Evolutionary conservation across 2,329 filamentous ascomycete species (phyloP).

Genomic region (Sclerotinia minor): DNA sequence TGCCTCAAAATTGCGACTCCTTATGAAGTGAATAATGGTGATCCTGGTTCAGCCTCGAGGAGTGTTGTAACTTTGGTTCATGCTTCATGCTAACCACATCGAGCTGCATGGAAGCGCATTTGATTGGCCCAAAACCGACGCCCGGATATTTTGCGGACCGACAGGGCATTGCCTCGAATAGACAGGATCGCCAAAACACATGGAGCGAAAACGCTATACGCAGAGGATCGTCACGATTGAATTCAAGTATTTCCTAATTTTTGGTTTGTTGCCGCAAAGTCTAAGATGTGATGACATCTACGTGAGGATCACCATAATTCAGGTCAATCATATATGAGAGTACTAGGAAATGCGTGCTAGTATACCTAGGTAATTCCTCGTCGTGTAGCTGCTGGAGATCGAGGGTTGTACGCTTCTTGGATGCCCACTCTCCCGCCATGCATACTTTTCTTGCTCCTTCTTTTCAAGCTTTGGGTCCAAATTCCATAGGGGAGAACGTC

Average conservation of each 20-base stretch:
- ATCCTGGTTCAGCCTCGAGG: neutral
- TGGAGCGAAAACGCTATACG: too few species aligned
- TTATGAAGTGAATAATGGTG: neutral
- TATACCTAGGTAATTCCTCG: neutral
- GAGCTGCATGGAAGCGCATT: too few species aligned
- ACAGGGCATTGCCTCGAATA: neutral
- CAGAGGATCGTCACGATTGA: neutral
- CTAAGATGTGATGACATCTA: neutral
- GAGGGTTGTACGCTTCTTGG: neutral
- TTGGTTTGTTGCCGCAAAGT: neutral
- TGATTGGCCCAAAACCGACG: conserved; percentile 2
- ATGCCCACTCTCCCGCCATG: neutral
- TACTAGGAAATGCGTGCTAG: too few species aligned
- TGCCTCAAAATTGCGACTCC: neutral
- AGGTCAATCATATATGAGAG: too few species aligned
- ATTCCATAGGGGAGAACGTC: too few species aligned
- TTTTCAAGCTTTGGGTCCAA: neutral
- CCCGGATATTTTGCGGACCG: neutral
- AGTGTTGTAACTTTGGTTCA: neutral
- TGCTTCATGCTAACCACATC: neutral
- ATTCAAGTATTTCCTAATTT: neutral
- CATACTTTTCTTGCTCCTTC: neutral
- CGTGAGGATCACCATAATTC: neutral
- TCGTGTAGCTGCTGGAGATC: too few species aligned
- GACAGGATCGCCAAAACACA: neutral